These are phyloP conservation scores for Aspergillaceae sp. DNA, from an alignment of 2,329 filamentous ascomycete species.

Conservation along the genomic window DNA sequence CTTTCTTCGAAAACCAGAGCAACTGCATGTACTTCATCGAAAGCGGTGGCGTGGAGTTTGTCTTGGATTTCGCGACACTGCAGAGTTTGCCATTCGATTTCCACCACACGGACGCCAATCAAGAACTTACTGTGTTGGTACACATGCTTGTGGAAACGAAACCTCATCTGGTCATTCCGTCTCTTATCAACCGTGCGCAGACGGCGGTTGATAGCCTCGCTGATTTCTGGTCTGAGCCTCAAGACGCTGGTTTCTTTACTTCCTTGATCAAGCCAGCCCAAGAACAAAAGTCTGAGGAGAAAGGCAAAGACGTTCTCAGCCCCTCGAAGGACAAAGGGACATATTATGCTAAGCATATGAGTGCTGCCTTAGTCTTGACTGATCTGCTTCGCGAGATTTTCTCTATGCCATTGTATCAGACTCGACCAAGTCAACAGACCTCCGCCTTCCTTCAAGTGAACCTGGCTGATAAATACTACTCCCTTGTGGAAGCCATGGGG, in stretches of 20 bases:
- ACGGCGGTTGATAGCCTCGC: constrained; percentile 58
- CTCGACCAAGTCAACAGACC: constrained; percentile 44
- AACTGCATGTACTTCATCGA: constrained; percentile 69
- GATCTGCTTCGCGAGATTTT: constrained; percentile 68
- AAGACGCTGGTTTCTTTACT: constrained; percentile 58
- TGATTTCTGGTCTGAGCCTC: constrained; percentile 52
- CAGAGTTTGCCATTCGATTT: constrained; percentile 71
- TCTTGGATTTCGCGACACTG: constrained; percentile 75
- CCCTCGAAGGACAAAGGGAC: constrained; percentile 55
- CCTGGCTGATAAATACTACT: constrained; percentile 71
- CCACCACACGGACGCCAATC: constrained; percentile 57
- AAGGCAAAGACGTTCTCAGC: constrained; percentile 20
- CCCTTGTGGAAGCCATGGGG: constrained; percentile 66
- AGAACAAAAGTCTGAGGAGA: constrained; percentile 11
- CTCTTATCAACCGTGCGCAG: constrained; percentile 67
- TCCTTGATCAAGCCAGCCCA: constrained; percentile 44
- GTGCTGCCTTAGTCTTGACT: constrained; percentile 67
- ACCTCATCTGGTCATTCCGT: constrained; percentile 71
- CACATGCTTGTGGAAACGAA: constrained; percentile 71
- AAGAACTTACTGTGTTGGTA: constrained; percentile 64
- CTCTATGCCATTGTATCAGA: constrained; percentile 53
- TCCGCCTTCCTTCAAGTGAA: constrained; percentile 68
- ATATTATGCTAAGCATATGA: constrained; percentile 65
- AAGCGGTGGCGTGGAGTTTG: constrained; percentile 68
- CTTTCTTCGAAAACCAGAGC: constrained; percentile 65